Percentiles rank a stretch among this genome's conserved stretches.
Conservation (phyloP, 1,139 yeast species). For the Suhomyces ambrosiae region DNA sequence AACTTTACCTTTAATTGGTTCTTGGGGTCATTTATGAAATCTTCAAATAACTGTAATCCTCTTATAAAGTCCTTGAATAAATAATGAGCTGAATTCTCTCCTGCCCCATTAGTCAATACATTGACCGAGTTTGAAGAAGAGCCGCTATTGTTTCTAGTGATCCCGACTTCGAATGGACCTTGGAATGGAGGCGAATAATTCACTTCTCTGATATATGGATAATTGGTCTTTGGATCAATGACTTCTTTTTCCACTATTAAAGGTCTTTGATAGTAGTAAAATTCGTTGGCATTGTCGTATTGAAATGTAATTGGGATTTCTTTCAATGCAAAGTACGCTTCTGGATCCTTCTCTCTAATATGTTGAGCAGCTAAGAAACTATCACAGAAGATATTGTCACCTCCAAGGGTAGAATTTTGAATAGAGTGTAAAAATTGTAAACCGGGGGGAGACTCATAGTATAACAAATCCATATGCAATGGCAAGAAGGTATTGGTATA, state of each 20-base stretch:
- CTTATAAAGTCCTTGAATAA: constrained; percentile 56
- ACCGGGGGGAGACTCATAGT: constrained; percentile 86
- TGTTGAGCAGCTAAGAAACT: constrained; percentile 67
- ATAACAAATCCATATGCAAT: constrained; percentile 77
- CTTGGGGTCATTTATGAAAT: constrained; percentile 52
- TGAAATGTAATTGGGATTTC: constrained; percentile 71
- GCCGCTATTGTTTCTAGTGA: constrained; percentile 32
- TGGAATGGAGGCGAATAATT: constrained; percentile 88
- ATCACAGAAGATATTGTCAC: constrained; percentile 76
- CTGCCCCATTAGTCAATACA: constrained; percentile 11
- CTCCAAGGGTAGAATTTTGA: constrained; percentile 64
- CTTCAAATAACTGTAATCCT: constrained; percentile 64
- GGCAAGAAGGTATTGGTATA: constrained; percentile 70
- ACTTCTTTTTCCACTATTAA: constrained; percentile 59
- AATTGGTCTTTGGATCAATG: constrained; percentile 30
- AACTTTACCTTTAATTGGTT: constrained; percentile 61
- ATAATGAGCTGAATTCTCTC: constrained; percentile 28
- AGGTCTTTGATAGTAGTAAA: constrained; percentile 67
- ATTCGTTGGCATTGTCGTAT: constrained; percentile 64
- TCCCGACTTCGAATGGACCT: constrained; percentile 69
- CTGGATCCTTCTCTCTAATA: constrained; percentile 57
- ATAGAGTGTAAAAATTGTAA: constrained; percentile 71
- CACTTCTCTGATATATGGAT: constrained; percentile 53
- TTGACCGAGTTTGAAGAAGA: constrained; percentile 7
- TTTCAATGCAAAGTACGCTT: constrained; percentile 64